Evolutionary conservation across 768 basidiomycete genomes (phyloP).

Genomic region (Mycena capillaripes): DNA sequence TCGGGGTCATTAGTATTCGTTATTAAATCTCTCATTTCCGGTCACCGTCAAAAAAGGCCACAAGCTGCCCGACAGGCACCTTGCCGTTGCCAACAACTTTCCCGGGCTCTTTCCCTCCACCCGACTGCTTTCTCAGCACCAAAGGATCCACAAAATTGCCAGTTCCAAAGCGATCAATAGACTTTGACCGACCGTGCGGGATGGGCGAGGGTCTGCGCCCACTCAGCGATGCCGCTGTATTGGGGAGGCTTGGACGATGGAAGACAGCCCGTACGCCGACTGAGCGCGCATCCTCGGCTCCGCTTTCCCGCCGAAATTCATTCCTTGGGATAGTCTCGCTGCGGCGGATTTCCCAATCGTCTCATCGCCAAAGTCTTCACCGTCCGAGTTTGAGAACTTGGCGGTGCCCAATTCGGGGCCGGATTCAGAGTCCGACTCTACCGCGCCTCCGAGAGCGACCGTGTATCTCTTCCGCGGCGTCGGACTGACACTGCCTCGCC

Average conservation of each 20-base stretch:
- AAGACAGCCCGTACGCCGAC: constrained; percentile 67
- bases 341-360: constrained; percentile 73
- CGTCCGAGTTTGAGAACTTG: constrained; percentile 57
- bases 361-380: constrained; percentile 64
- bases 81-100: constrained; percentile 68
- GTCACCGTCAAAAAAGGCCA: constrained; percentile 87
- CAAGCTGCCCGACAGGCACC: constrained; percentile 81
- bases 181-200: constrained; percentile 50
- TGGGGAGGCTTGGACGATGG: constrained; percentile 43
- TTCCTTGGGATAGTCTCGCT: constrained; percentile 47
- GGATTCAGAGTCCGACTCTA: constrained; percentile 59
- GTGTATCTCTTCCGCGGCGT: constrained; percentile 90
- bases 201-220: constrained; percentile 44
- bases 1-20: constrained; percentile 18
- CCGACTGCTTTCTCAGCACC: constrained; percentile 75
- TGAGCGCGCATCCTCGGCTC: constrained; percentile 65
- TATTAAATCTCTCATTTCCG: constrained; percentile 45
- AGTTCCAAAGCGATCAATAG: constrained; percentile 56
- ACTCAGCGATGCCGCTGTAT: constrained; percentile 51
- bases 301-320: constrained; percentile 38
- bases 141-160: constrained; percentile 86
- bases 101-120: constrained; percentile 55
- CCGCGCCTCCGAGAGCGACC: constrained; percentile 84
- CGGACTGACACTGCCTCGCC: constrained; percentile 72
- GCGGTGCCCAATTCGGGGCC: constrained; percentile 53